phyloP scores from a whole-genome alignment of 2,329 filamentous ascomycete species.

The Chrysoporthe deuterocubensis region DNA sequence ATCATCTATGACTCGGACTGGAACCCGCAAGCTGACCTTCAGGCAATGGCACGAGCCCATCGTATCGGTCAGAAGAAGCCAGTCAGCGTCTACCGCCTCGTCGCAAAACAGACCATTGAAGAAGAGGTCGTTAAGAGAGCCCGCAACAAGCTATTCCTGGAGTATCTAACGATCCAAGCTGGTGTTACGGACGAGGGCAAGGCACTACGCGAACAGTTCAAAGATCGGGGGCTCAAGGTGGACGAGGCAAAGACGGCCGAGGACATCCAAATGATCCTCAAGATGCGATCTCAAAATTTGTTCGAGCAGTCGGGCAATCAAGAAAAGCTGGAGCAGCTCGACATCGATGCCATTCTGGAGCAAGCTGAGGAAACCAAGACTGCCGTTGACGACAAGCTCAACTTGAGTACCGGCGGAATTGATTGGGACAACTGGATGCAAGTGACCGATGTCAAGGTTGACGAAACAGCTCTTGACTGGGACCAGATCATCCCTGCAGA shows the following conservation, averaged over 20 bases:
- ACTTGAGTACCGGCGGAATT: slow-evolving; percentile 84
- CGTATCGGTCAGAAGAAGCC: slow-evolving; percentile 96
- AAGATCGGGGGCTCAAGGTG: slow-evolving; percentile 73
- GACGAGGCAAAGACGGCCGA: slow-evolving; percentile 89
- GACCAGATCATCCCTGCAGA: slow-evolving; percentile 98
- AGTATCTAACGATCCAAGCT: slow-evolving; percentile 96
- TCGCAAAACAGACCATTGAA: slow-evolving; percentile 97
- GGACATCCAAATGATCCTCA: slow-evolving; percentile 94
- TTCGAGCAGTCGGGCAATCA: slow-evolving; percentile 98
- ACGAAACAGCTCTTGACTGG: slow-evolving; percentile 81
- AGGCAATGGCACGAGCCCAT: slow-evolving; percentile 98
- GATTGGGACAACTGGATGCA: slow-evolving; percentile 94
- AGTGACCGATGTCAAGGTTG: slow-evolving; percentile 96
- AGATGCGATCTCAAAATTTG: slow-evolving; percentile 98
- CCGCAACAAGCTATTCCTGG: slow-evolving; percentile 94
- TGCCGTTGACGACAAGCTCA: slow-evolving; percentile 89
- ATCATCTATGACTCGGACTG: slow-evolving; percentile 98
- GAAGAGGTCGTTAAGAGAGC: slow-evolving; percentile 96
- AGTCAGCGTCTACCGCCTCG: slow-evolving; percentile 93
- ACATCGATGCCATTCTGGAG: slow-evolving; percentile 95
- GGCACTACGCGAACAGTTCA: slow-evolving; percentile 73
- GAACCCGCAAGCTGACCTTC: slow-evolving; percentile 97
- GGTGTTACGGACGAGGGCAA: slow-evolving; percentile 96
- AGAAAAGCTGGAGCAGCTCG: slow-evolving; percentile 92
- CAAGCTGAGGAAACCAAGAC: slow-evolving; percentile 98